These are phyloP conservation scores for Drechslera avenae DNA, from an alignment of 2,329 filamentous ascomycete genomes.

Conservation along the genomic window DNA sequence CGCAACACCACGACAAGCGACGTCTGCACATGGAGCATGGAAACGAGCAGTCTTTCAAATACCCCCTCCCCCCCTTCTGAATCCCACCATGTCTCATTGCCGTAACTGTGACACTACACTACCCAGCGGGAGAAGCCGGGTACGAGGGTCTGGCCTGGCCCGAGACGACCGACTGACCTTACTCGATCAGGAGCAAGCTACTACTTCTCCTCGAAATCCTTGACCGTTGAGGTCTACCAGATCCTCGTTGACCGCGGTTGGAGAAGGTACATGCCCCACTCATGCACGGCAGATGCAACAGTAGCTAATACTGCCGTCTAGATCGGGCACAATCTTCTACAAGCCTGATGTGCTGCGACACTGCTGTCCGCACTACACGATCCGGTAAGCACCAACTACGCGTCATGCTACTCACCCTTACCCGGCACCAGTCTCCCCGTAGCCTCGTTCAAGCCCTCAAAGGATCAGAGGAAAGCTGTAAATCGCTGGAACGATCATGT, in stretches of 20 bases:
- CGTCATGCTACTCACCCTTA: conserved; percentile 12
- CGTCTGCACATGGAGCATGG: conserved; percentile 4
- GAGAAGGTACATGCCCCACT: conserved; percentile 65
- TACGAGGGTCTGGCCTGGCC: conserved; percentile 1
- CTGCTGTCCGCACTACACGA: conserved; percentile 91
- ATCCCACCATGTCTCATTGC: background rate
- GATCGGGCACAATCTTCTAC: conserved; percentile 69
- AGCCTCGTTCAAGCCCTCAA: conserved; percentile 66
- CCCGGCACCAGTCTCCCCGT: conserved; percentile 64
- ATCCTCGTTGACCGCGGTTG: conserved; percentile 74
- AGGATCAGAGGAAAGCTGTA: conserved; percentile 74
- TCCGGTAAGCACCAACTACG: conserved; percentile 54
- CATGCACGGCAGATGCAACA: conserved; percentile 5
- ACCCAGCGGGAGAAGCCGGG: conserved; percentile 18
- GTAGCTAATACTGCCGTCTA: conserved; percentile 18
- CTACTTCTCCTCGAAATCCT: conserved; percentile 66
- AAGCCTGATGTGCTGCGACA: conserved; percentile 77
- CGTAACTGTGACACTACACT: background rate
- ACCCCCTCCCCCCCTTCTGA: background rate
- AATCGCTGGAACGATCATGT: conserved; percentile 78
- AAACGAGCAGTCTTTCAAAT: background rate
- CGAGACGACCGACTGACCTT: conserved; percentile 26
- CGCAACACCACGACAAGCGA: conserved; percentile 23
- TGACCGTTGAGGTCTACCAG: conserved; percentile 73
- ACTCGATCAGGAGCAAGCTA: conserved; percentile 69